These are phyloP conservation scores for Lactarius pseudohatsudake DNA, from an alignment of 768 basidiomycete genomes.

Conservation along the genomic window DNA sequence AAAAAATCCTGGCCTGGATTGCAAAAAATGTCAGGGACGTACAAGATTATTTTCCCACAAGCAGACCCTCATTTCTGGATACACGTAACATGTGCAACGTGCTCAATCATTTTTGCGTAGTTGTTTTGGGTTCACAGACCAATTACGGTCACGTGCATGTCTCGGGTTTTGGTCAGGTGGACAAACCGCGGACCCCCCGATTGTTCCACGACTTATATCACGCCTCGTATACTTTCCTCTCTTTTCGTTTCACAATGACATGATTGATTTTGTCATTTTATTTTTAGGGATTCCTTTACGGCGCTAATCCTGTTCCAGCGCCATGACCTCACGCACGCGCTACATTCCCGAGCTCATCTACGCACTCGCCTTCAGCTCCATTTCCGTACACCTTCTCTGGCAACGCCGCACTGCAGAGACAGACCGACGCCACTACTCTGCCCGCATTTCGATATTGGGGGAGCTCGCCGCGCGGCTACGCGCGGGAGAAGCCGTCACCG, in stretches of 20 bases:
- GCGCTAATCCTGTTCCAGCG: background rate
- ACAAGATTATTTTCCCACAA: background rate
- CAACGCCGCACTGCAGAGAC: slow-evolving; percentile 51
- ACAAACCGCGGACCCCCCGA: background rate
- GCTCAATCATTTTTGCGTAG: background rate
- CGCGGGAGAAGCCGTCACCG: slow-evolving; percentile 44
- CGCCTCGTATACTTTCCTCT: background rate
- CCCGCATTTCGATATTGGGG: slow-evolving; percentile 63
- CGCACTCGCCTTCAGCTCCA: slow-evolving; percentile 61
- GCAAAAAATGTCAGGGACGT: background rate
- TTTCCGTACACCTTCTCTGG: slow-evolving; percentile 65
- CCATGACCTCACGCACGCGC: slow-evolving; percentile 30
- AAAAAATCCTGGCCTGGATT: background rate
- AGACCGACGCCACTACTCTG: slow-evolving; percentile 53
- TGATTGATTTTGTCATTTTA: background rate
- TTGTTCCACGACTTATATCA: background rate
- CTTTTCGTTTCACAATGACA: slow-evolving; percentile 2
- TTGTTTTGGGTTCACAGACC: background rate
- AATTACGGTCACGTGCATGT: background rate
- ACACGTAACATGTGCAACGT: background rate
- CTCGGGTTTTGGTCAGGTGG: background rate
- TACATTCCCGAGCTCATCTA: slow-evolving; percentile 68
- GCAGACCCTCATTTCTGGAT: background rate
- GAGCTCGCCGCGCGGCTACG: slow-evolving; percentile 55
- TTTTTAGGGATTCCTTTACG: background rate